phyloP scores from a whole-genome alignment of 2,329 filamentous ascomycete genomes.

The Exophiala calicioides region DNA sequence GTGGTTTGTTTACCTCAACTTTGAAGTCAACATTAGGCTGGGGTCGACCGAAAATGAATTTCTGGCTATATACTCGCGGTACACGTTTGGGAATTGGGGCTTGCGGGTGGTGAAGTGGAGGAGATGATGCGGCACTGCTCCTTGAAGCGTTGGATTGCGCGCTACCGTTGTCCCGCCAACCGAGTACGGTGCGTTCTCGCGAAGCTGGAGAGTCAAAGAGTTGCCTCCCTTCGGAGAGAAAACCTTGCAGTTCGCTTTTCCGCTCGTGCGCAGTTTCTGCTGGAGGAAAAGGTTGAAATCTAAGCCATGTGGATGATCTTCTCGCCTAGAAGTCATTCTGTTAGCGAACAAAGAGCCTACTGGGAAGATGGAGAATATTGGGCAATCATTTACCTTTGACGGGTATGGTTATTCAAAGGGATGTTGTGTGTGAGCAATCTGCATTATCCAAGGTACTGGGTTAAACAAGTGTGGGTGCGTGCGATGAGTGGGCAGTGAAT shows the following conservation, averaged over 20 bases:
- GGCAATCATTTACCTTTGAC: background rate
- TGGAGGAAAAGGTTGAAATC: constrained; percentile 10
- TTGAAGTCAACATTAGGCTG: constrained; percentile 7
- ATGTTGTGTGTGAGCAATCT: background rate
- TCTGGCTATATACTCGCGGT: constrained; percentile 6
- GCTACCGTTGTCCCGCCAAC: constrained; percentile 15
- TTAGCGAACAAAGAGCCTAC: background rate
- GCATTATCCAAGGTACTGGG: background rate
- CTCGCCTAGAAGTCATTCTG: constrained; percentile 3
- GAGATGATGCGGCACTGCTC: constrained; percentile 4
- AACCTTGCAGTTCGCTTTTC: no score
- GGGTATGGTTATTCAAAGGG: background rate
- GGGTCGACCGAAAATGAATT: constrained; percentile 1
- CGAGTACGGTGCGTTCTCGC: no score
- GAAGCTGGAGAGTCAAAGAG: no score
- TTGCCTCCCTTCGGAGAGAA: no score
- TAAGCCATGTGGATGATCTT: constrained; percentile 1
- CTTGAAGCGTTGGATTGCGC: constrained; percentile 2
- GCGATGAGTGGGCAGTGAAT: no score
- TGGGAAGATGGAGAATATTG: background rate
- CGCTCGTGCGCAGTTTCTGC: background rate
- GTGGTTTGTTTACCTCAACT: background rate
- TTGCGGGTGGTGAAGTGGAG: background rate
- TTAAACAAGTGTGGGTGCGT: background rate
- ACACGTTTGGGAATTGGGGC: constrained; percentile 7